These are phyloP conservation scores for Eucalyptus regnans DNA, from an alignment of 345 rosid species.

Conservation along the genomic window DNA sequence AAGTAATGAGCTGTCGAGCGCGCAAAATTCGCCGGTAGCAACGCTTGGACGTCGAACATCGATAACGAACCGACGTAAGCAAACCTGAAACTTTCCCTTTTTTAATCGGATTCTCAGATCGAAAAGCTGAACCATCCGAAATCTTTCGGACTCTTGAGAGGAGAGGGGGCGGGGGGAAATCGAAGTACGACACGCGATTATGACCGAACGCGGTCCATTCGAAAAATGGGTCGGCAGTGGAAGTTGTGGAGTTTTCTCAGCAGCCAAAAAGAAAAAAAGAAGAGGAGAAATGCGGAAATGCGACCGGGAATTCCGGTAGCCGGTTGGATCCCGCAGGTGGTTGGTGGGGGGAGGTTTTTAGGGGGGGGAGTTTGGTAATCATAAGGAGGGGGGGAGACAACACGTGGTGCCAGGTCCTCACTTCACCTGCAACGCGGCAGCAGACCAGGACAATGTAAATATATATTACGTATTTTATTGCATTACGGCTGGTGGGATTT, in stretches of 20 bases:
- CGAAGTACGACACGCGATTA: background rate
- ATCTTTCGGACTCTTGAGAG: background rate
- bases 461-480: background rate
- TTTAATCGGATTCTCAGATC: background rate
- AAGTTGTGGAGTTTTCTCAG: background rate
- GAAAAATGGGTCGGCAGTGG: too few species aligned
- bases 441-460: too few species aligned
- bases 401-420: background rate
- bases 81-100: background rate
- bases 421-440: background rate
- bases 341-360: background rate
- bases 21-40: rapidly evolving
- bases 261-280: background rate
- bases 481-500: background rate
- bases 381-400: background rate
- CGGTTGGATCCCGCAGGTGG: background rate
- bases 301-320: background rate
- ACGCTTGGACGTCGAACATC: background rate
- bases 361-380: background rate
- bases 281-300: background rate
- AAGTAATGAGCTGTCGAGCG: background rate
- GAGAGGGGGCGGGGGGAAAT: background rate
- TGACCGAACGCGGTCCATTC: background rate
- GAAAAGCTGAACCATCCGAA: background rate
- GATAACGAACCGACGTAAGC: background rate